phyloP scores from a whole-genome alignment of 805 yeast species.

The Candida dajiaensis region DNA sequence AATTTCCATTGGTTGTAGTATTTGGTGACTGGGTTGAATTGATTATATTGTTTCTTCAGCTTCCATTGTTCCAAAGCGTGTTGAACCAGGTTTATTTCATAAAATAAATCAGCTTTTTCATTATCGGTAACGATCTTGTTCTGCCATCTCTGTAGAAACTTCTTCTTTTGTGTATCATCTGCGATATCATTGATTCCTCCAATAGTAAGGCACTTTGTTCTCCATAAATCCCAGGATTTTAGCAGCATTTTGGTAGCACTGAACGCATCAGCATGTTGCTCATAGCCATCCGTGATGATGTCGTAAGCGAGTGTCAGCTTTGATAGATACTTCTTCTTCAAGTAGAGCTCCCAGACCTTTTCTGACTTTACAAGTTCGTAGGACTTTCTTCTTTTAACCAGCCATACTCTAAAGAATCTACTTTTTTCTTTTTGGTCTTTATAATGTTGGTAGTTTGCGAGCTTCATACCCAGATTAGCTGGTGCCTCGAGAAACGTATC shows the following conservation, averaged over 20 bases:
- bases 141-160: slow-evolving; percentile 15
- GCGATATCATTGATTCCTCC: slow-evolving; percentile 10
- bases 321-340: slow-evolving; percentile 11
- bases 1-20: not conserved
- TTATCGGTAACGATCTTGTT: not conserved
- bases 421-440: slow-evolving; percentile 5
- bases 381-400: slow-evolving; percentile 14
- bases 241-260: slow-evolving; percentile 8
- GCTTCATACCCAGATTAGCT: slow-evolving; percentile 20
- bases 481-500: slow-evolving; percentile 18
- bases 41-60: not conserved
- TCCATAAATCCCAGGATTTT: slow-evolving; percentile 19
- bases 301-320: slow-evolving; percentile 10
- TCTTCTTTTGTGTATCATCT: slow-evolving; percentile 7
- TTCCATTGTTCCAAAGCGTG: slow-evolving; percentile 10
- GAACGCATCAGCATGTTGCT: slow-evolving; percentile 17
- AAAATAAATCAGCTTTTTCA: slow-evolving; percentile 4
- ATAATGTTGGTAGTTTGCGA: slow-evolving; percentile 17
- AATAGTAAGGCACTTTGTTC: slow-evolving; percentile 8
- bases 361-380: slow-evolving; percentile 12
- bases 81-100: slow-evolving; percentile 3
- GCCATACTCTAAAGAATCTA: slow-evolving; percentile 14
- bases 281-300: slow-evolving; percentile 12
- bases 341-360: slow-evolving; percentile 14
- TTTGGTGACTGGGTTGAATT: not conserved